Evolutionary conservation across 345 rosid species (phyloP).

Genomic region (Euphorbia pulcherrima): DNA sequence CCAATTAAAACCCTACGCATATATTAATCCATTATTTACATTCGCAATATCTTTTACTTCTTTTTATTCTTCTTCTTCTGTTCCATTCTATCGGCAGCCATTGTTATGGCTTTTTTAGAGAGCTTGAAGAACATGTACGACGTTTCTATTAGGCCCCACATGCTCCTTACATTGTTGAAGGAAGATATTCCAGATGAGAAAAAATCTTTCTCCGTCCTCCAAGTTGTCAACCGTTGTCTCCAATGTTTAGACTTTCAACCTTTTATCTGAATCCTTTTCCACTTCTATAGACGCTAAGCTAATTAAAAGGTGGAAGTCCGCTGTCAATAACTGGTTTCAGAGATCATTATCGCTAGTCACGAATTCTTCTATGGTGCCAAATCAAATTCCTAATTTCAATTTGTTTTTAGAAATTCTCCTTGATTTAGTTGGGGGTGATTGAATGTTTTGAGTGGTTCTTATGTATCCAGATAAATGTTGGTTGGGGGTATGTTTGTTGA

Average conservation of each 20-base stretch:
- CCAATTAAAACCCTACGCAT: no score
- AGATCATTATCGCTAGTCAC: conserved; percentile 44
- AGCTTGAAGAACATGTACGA: conserved; percentile 47
- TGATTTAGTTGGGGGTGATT: not conserved
- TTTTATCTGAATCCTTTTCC: conserved; percentile 45
- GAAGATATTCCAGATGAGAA: conserved; percentile 59
- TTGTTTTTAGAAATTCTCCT: not conserved
- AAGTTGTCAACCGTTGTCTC: conserved; percentile 45
- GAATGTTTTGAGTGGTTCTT: conserved; percentile 7
- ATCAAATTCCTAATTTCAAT: conserved; percentile 3
- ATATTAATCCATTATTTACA: no score
- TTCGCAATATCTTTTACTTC: no score
- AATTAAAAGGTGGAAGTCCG: conserved; percentile 45
- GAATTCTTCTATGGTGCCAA: conserved; percentile 41
- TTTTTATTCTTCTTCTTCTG: no score
- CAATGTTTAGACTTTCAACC: conserved; percentile 38
- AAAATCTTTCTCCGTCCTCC: conserved; percentile 35
- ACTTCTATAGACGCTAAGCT: conserved; percentile 35
- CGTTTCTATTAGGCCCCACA: conserved; percentile 48
- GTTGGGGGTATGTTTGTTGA: conserved; percentile 72
- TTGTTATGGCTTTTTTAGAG: conserved; percentile 40
- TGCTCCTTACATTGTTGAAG: conserved; percentile 48
- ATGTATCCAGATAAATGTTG: conserved; percentile 80
- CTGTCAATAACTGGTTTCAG: conserved; percentile 66
- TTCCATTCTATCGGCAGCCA: no score